A percentile compares a stretch with the other conserved stretches of the same genome.
phyloP scores from a whole-genome alignment of 495 filamentous ascomycete species.

The Daldinia grandis region DNA sequence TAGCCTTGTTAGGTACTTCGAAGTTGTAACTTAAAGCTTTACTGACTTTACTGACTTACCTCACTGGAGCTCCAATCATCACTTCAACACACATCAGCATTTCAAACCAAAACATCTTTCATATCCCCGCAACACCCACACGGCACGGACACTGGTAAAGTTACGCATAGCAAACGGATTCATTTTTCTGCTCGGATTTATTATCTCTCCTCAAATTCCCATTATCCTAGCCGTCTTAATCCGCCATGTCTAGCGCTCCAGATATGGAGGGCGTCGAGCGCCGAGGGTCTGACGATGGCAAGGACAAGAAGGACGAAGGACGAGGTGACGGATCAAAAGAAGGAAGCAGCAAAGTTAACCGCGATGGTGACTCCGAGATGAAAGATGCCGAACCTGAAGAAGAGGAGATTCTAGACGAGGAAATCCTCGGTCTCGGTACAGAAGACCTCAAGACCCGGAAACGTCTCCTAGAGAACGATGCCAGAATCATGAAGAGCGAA shows the following conservation, averaged over 20 bases:
- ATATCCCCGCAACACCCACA: not conserved
- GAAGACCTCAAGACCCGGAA: conserved; percentile 88
- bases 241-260: conserved; percentile 82
- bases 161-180: not conserved
- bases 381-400: conserved; percentile 76
- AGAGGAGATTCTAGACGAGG: conserved; percentile 85
- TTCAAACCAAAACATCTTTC: conserved; percentile 12
- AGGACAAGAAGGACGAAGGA: conserved; percentile 75
- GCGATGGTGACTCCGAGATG: conserved; percentile 87
- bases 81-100: conserved; percentile 33
- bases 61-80: conserved; percentile 25
- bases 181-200: not conserved
- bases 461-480: conserved; percentile 93
- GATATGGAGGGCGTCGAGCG: conserved; percentile 76
- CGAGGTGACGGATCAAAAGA: conserved; percentile 71
- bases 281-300: conserved; percentile 71
- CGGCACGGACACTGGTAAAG: not conserved
- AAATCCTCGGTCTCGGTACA: conserved; percentile 89
- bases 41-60: not conserved
- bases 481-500: conserved; percentile 98
- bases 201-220: not conserved
- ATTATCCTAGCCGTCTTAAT: not conserved
- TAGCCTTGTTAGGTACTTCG: conserved; percentile 19
- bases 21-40: conserved; percentile 12
- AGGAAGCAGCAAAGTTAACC: conserved; percentile 63